Evolutionary conservation across 306 rosid genomes (phyloP).

Genomic region (Ormosia semicastrata): DNA sequence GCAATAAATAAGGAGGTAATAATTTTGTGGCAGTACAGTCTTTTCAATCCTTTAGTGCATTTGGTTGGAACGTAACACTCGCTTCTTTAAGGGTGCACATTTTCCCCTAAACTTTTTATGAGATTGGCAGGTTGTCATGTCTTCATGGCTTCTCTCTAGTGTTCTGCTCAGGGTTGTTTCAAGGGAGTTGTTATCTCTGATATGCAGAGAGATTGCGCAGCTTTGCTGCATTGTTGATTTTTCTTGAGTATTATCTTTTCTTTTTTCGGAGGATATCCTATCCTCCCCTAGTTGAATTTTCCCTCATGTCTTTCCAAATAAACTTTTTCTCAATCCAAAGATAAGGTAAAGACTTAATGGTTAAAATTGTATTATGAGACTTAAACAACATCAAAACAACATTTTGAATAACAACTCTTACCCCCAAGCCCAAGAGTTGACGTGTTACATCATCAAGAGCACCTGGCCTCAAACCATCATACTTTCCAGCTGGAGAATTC

Average conservation of each 20-base stretch:
- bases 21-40: neutral
- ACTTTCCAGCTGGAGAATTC: slow-evolving; percentile 81
- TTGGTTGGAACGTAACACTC: neutral
- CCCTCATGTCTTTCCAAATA: neutral
- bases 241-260: neutral
- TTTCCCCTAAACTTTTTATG: neutral
- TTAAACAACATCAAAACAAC: slow-evolving; percentile 20
- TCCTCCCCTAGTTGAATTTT: neutral
- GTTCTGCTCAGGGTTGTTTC: neutral
- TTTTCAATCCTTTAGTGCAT: neutral
- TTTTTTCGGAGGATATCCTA: slow-evolving; percentile 14
- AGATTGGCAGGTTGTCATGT: slow-evolving; percentile 1
- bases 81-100: neutral
- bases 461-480: slow-evolving; percentile 89
- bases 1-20: neutral
- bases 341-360: neutral
- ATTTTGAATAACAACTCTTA: slow-evolving; percentile 37
- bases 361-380: neutral
- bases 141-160: neutral
- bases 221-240: neutral
- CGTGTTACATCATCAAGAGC: slow-evolving; percentile 76
- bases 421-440: slow-evolving; percentile 81
- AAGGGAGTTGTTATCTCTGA: neutral
- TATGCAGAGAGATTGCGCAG: slow-evolving; percentile 2
- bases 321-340: neutral